Base-by-base conservation (phyloP, 139 green algal genomes). In the Haematococcus lacustris region DNA sequence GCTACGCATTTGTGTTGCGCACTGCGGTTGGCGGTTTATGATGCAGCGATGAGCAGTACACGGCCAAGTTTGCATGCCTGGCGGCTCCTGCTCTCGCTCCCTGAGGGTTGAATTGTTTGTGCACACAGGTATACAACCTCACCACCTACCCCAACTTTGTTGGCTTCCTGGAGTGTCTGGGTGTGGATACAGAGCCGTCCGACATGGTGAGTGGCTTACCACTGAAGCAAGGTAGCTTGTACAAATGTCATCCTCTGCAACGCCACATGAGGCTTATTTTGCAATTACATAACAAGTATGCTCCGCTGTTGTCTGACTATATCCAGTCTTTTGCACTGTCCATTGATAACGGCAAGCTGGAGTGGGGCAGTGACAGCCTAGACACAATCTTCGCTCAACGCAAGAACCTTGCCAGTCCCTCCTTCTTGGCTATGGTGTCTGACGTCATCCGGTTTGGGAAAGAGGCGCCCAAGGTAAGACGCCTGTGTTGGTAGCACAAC, bases 61-160 rank as follows among this genome's bases (percentile, higher is more conserved):
- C 9, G 43, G 17, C 9, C 43, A 53, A 17, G 9, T 28, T 28
- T 9, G 43, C 43, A 53, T 17, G 43, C 43, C 43, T 53, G 43
- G 43, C 43, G 47, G 13, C 47, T 57, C 13, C 47, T 57, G 13
- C 13, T 13, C 47, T 13, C 13, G 17, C n/a, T 5, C 26, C 17
- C 57, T 64, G 57, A n/a, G 9, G 57, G n/a, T 32, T 7, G 63
- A 50, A 43, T 5, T 51, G 63, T 26, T 17, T 57, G 25, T 71
- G 38, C 64, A 50, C 38, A 70, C 83, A 95, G 88, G 91, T 97
- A 1, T 96, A 88, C 83, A 97, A 97, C 75, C 76, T 98, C 34
- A 97, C 92, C 23, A 98, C 92, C 4, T 98, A 98, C 70, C 93
- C 93, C 0, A 84, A 98, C 82, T 61, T 98, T 32, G 83, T 97